Evolutionary conservation across 805 yeast genomes (phyloP).

Genomic region (Wickerhamomyces alni): DNA sequence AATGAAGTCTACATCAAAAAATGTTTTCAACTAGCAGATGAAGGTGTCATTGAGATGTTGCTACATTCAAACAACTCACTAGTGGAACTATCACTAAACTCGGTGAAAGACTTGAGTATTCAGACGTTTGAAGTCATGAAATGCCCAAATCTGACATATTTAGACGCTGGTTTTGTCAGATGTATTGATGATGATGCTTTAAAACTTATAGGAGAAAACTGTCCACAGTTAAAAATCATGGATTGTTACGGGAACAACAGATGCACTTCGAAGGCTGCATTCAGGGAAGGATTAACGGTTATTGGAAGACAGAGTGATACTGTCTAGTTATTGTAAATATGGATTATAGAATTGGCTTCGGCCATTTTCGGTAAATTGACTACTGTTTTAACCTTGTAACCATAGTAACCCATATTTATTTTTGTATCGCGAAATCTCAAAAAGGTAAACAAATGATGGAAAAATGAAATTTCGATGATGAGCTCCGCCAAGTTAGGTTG

Average conservation of each 20-base stretch:
- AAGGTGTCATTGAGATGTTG: slow-evolving; percentile 52
- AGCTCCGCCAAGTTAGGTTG: too few relatives aligned
- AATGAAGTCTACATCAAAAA: slow-evolving; percentile 55
- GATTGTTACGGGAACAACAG: slow-evolving; percentile 80
- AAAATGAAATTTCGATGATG: too few relatives aligned
- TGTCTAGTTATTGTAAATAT: slow-evolving; percentile 3
- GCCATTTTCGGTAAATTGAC: too few relatives aligned
- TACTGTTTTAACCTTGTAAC: too few relatives aligned
- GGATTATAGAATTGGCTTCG: too few relatives aligned
- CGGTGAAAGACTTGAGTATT: slow-evolving; percentile 52
- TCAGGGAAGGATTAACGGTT: slow-evolving; percentile 49
- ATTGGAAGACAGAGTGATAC: slow-evolving; percentile 74
- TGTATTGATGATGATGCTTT: slow-evolving; percentile 65
- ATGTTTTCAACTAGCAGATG: slow-evolving; percentile 61
- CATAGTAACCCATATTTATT: too few relatives aligned
- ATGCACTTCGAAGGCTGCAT: slow-evolving; percentile 49
- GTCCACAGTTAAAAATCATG: slow-evolving; percentile 56
- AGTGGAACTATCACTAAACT: slow-evolving; percentile 67
- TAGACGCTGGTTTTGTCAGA: slow-evolving; percentile 79
- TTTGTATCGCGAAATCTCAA: too few relatives aligned
- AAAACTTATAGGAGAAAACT: slow-evolving; percentile 48
- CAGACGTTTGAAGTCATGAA: slow-evolving; percentile 44
- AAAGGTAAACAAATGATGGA: too few relatives aligned
- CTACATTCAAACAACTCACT: slow-evolving; percentile 60
- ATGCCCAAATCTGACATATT: slow-evolving; percentile 53